Conservation (phyloP, 2,329 filamentous ascomycete genomes). For the Phaeomoniella chlamydospora region DNA sequence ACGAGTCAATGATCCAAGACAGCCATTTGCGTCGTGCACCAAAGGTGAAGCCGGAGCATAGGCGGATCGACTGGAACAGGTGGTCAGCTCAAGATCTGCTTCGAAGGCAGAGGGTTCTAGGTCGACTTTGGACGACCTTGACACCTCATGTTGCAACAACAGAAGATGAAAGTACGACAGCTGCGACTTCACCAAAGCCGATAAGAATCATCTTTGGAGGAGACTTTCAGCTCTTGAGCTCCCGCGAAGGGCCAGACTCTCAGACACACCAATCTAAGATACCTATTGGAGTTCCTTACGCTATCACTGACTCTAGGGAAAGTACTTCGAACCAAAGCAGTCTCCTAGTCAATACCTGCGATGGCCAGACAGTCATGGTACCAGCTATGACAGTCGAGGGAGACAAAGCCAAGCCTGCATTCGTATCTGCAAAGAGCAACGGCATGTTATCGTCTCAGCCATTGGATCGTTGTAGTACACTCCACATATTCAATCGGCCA, state of each 20-base stretch:
- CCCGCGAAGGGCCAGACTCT: slow-evolving; percentile 1
- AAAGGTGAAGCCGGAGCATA: slow-evolving; percentile 55
- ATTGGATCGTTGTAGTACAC: slow-evolving; percentile 7
- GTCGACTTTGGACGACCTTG: slow-evolving; percentile 46
- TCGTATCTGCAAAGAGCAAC: neutral
- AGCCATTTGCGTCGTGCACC: slow-evolving; percentile 41
- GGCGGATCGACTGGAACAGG: slow-evolving; percentile 44
- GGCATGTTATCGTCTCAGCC: neutral
- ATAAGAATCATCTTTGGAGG: slow-evolving; percentile 24
- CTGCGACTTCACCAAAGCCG: slow-evolving; percentile 13
- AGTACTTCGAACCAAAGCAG: slow-evolving; percentile 11
- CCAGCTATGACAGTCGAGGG: neutral
- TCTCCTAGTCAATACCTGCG: slow-evolving; percentile 21
- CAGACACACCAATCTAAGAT: neutral
- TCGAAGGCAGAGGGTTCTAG: slow-evolving; percentile 45
- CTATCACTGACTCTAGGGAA: neutral
- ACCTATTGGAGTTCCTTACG: neutral
- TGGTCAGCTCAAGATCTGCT: slow-evolving; percentile 42
- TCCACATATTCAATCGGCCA: slow-evolving; percentile 8
- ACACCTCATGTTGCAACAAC: neutral
- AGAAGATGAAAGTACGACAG: neutral
- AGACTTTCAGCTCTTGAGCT: slow-evolving; percentile 14
- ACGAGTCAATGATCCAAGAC: slow-evolving; percentile 11
- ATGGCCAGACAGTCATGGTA: slow-evolving; percentile 14
- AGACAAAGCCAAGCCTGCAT: neutral